Percentiles rank a stretch among this genome's conserved stretches.
Conservation (phyloP, 768 basidiomycete species). For the Leccinum broughii region DNA sequence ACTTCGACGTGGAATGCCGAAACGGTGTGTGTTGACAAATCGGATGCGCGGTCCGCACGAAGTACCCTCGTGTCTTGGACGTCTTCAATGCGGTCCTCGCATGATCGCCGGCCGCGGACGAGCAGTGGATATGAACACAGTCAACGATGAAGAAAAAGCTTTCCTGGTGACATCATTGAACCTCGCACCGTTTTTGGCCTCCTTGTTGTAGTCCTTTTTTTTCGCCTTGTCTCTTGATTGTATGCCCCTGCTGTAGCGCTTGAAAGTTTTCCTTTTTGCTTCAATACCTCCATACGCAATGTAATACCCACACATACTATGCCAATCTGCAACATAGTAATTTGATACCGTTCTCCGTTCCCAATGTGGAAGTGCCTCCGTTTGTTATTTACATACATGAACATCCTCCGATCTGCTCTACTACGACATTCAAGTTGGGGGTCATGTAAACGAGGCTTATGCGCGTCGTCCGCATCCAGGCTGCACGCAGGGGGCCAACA, state of each 20-base stretch:
- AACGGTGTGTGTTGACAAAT: slow-evolving; percentile 3
- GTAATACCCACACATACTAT: background rate
- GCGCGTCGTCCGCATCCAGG: too few relatives aligned
- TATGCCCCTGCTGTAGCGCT: slow-evolving; percentile 13
- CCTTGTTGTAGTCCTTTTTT: slow-evolving; percentile 1
- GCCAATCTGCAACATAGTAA: background rate
- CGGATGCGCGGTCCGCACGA: slow-evolving; percentile 3
- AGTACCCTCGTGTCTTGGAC: slow-evolving; percentile 2
- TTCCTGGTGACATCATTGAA: background rate
- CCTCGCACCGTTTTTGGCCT: too few relatives aligned
- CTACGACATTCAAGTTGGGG: slow-evolving; percentile 3
- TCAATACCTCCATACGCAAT: slow-evolving; percentile 1
- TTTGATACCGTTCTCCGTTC: background rate
- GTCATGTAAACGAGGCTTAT: background rate
- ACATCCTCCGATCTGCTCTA: slow-evolving; percentile 6
- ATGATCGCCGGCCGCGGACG: background rate
- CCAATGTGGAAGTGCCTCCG: background rate
- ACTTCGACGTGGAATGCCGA: slow-evolving; percentile 5
- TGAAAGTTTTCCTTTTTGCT: background rate
- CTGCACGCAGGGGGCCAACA: background rate
- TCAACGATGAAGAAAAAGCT: slow-evolving; percentile 21
- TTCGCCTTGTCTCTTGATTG: background rate
- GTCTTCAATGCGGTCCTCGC: slow-evolving; percentile 4
- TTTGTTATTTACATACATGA: slow-evolving; percentile 4
- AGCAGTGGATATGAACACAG: slow-evolving; percentile 6